Percentiles rank a stretch among this genome's conserved stretches.
These are phyloP conservation scores for Backusella liffmaniae DNA, from an alignment of 192 early-diverging fungal genomes.

Conservation along the genomic window DNA sequence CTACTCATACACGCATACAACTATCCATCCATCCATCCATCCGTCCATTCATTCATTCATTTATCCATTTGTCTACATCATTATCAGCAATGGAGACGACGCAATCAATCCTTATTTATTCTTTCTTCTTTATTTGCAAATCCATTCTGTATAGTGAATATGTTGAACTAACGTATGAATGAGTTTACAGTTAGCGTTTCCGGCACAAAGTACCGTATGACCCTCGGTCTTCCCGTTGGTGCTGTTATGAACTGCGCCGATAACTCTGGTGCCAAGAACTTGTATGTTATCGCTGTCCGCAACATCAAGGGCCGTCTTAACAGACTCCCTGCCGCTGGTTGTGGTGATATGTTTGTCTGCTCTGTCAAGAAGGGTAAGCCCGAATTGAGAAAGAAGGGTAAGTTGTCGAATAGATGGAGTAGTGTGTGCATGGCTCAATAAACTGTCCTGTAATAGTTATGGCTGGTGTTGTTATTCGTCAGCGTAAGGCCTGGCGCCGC, in stretches of 20 bases:
- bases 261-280: slow-evolving; percentile 99
- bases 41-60: neutral
- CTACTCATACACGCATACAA: neutral
- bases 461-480: slow-evolving; percentile 98
- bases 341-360: slow-evolving; percentile 99
- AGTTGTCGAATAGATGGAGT: slow-evolving; percentile 15
- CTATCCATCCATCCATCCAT: neutral
- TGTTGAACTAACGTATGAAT: neutral
- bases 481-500: slow-evolving; percentile 99
- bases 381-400: slow-evolving; percentile 99
- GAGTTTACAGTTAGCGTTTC: slow-evolving; percentile 58
- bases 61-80: neutral
- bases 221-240: slow-evolving; percentile 89
- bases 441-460: slow-evolving; percentile 58
- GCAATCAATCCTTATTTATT: neutral
- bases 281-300: slow-evolving; percentile 98
- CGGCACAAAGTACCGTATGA: slow-evolving; percentile 99
- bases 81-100: neutral
- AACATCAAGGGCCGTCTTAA: slow-evolving; percentile 95
- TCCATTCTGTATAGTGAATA: neutral
- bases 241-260: slow-evolving; percentile 99
- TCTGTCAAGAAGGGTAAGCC: slow-evolving; percentile 99
- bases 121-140: neutral
- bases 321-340: slow-evolving; percentile 96
- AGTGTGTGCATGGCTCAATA: neutral